phyloP scores from a whole-genome alignment of 345 rosid species.

The Murraya paniculata region DNA sequence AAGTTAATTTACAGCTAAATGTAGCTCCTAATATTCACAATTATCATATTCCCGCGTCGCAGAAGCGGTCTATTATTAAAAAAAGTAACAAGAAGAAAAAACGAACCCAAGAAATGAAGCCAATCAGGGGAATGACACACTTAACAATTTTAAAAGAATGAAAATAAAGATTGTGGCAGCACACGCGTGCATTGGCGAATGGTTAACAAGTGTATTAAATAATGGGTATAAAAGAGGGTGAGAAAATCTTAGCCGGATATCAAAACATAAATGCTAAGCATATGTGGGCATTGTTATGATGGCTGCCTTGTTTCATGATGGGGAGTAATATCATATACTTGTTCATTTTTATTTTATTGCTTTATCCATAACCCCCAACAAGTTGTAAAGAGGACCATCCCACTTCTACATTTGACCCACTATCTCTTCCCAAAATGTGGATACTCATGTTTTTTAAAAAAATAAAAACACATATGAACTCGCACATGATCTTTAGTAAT shows the following conservation, averaged over 20 bases:
- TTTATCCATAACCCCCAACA: constrained; percentile 21
- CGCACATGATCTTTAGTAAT: too few species aligned
- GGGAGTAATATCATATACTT: constrained; percentile 14
- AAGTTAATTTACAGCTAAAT: too few species aligned
- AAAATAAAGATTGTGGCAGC: background rate
- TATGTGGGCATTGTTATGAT: background rate
- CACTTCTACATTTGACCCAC: constrained; percentile 11
- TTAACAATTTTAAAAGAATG: background rate
- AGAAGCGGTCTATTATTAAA: too few species aligned
- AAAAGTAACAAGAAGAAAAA: too few species aligned
- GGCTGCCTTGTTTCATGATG: constrained; percentile 25
- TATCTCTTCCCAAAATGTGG: background rate
- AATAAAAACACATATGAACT: too few species aligned
- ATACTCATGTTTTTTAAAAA: too few species aligned
- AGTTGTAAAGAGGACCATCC: constrained; percentile 13
- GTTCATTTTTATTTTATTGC: constrained; percentile 19
- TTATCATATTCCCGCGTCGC: too few species aligned
- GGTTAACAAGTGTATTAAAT: background rate
- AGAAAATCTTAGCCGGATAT: constrained; percentile 15
- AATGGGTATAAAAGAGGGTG: background rate
- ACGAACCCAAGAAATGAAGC: too few species aligned
- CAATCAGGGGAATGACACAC: too few species aligned
- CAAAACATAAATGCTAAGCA: background rate
- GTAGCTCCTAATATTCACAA: too few species aligned
- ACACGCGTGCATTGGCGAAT: constrained; percentile 23